Conservation (phyloP, 495 filamentous ascomycete species). For the Umbilicaria muhlenbergii region DNA sequence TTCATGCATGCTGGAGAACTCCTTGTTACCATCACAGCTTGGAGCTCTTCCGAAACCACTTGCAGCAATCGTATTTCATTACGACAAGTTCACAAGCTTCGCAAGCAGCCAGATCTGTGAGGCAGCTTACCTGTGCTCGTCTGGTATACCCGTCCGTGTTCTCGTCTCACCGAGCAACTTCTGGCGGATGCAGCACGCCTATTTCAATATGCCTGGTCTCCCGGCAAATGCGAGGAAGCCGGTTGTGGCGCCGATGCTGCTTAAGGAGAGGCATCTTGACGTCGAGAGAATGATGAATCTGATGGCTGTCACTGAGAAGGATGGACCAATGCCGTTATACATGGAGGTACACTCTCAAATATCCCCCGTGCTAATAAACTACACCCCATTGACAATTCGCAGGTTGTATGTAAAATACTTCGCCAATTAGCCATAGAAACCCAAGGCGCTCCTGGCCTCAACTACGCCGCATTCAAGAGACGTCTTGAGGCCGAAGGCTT, state of each 20-base stretch:
- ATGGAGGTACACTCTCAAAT: constrained; percentile 26
- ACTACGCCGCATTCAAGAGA: constrained; percentile 34
- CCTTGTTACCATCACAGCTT: constrained; percentile 27
- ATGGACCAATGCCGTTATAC: constrained; percentile 40
- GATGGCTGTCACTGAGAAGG: constrained; percentile 42
- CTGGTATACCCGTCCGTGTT: constrained; percentile 39
- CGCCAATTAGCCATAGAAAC: constrained; percentile 38
- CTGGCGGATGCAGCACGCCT: constrained; percentile 24
- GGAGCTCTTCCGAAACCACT: constrained; percentile 32
- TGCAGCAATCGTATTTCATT: constrained; percentile 54
- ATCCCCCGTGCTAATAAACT: neutral
- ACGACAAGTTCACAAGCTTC: constrained; percentile 42
- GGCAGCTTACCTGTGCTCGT: constrained; percentile 46
- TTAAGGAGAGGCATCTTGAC: constrained; percentile 44
- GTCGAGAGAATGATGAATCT: constrained; percentile 48
- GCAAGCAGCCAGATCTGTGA: constrained; percentile 45
- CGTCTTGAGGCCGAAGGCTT: constrained; percentile 12
- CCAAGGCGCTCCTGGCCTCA: constrained; percentile 26
- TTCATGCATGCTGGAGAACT: constrained; percentile 54
- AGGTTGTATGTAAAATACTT: constrained; percentile 31
- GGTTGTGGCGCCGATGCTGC: constrained; percentile 33
- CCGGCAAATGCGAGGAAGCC: constrained; percentile 9
- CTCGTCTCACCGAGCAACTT: constrained; percentile 49
- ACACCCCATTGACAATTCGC: constrained; percentile 13
- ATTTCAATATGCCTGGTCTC: constrained; percentile 16